Evolutionary conservation across 495 filamentous ascomycete genomes (phyloP).

Genomic region (Schizothecium vesticola): DNA sequence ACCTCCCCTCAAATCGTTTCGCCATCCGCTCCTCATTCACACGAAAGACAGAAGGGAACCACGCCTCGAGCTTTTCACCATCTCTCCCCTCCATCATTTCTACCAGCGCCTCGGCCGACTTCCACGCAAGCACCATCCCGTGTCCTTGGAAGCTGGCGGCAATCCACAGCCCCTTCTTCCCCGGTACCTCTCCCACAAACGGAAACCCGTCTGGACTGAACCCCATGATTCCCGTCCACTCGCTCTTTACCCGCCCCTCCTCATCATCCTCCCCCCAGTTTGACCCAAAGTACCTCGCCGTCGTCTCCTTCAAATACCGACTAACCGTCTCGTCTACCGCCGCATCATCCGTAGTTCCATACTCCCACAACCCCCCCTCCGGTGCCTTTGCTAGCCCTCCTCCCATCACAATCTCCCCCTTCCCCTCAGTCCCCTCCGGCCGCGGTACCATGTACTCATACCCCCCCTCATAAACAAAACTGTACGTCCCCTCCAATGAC

Average conservation of each 20-base stretch:
- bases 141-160: slow-evolving; percentile 52
- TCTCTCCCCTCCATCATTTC: slow-evolving; percentile 44
- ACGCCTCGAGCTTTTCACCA: slow-evolving; percentile 29
- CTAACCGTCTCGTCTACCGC: slow-evolving; percentile 49
- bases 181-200: slow-evolving; percentile 47
- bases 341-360: slow-evolving; percentile 55
- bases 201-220: slow-evolving; percentile 52
- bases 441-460: slow-evolving; percentile 65
- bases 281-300: slow-evolving; percentile 48
- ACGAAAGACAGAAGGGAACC: slow-evolving; percentile 51
- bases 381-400: slow-evolving; percentile 53
- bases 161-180: slow-evolving; percentile 44
- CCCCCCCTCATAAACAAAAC: slow-evolving; percentile 54
- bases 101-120: slow-evolving; percentile 49
- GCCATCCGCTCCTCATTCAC: slow-evolving; percentile 41
- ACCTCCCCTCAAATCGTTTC: slow-evolving; percentile 39
- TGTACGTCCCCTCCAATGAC: slow-evolving; percentile 49
- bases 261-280: slow-evolving; percentile 56
- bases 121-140: slow-evolving; percentile 55
- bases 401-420: slow-evolving; percentile 64
- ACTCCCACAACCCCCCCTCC: slow-evolving; percentile 44
- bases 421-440: slow-evolving; percentile 38
- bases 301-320: slow-evolving; percentile 42
- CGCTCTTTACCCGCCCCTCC: slow-evolving; percentile 50
- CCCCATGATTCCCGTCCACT: slow-evolving; percentile 63